Evolutionary conservation across 371 early-diverging fungal genomes (phyloP), one percentile per base, ranked within the genome.

Genomic region (Blakeslea trispora): DNA sequence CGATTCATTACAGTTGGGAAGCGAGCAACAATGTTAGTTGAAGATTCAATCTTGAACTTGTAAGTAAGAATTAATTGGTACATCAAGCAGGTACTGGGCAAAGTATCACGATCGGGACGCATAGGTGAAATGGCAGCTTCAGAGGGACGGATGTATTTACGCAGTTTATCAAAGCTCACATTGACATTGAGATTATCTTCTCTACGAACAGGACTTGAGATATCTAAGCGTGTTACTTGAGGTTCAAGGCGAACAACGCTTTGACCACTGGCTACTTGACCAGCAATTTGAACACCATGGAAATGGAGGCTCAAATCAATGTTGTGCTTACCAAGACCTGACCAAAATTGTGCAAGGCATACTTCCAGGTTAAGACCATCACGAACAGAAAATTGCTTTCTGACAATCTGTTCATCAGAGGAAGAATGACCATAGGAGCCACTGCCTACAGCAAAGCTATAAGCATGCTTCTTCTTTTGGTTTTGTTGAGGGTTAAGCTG

Each of bases 291-390:
- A 40, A 96, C 71, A 39, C 95, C 94, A 66, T 89, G 91, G 79
- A 97, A 96, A 21, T 83, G 79, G 24, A 96, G 55, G 10, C 83
- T 80, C 13, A 94, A 63, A 17, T 88, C 85, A 11, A 95, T 75
- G 11, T 62, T 62, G 59, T 93, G 91, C 14, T 77, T 70, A 32
- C 87, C 93, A 11, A 88, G 72, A 55, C 83, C 81, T 52, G 88
- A 89, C 95, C 96, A 96, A 72, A 89, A 94, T 66, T 94, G 96
- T 4, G 93, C 95, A 40, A 94, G 54, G 57, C 66, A 64, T 4
- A 78, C 77, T 67, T 96, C 96, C 49, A 95, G 61, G n/a, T 90
- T 93, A 4, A 79, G 72, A 32, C 85, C 85, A 52, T 90, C 87
- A 41, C 80, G 63, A 10, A 94, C 91, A 37, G 82, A 72, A 70